A percentile compares a stretch with the other conserved stretches of the same genome.
Evolutionary conservation across 1,284 basidiomycete genomes (phyloP).

Genomic region (Cryptococcus sp.): DNA sequence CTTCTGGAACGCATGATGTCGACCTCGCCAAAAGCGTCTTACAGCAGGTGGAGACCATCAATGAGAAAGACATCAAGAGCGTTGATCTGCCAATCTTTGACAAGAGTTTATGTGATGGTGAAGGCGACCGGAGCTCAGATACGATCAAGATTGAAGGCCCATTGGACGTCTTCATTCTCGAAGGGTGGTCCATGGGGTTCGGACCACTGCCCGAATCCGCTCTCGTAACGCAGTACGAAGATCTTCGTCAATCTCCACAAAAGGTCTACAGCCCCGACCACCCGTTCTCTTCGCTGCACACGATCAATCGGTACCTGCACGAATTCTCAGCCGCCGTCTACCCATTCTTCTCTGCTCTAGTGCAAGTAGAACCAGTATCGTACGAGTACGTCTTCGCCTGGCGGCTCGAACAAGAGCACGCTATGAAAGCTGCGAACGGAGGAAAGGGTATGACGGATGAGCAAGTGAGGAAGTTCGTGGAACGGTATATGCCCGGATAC

Average conservation of each 20-base stretch:
- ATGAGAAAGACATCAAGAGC: slow-evolving; percentile 13
- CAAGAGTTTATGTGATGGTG: slow-evolving; percentile 74
- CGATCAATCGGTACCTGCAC: slow-evolving; percentile 36
- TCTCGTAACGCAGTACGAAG: slow-evolving; percentile 52
- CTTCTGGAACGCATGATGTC: slow-evolving; percentile 49
- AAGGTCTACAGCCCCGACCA: slow-evolving; percentile 35
- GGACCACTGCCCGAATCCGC: slow-evolving; percentile 28
- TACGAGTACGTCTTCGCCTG: slow-evolving; percentile 57
- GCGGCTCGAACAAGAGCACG: slow-evolving; percentile 81
- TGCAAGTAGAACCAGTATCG: slow-evolving; percentile 38
- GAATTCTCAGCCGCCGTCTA: slow-evolving; percentile 32
- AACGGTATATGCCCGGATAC: slow-evolving; percentile 47
- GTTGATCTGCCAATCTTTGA: slow-evolving; percentile 79
- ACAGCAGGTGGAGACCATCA: slow-evolving; percentile 20
- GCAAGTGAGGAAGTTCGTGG: slow-evolving; percentile 67
- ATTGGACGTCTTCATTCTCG: slow-evolving; percentile 79
- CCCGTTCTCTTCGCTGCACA: slow-evolving; percentile 22
- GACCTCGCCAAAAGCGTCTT: slow-evolving; percentile 21
- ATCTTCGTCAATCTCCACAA: slow-evolving; percentile 14
- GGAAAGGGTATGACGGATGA: slow-evolving; percentile 83
- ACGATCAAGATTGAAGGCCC: slow-evolving; percentile 50
- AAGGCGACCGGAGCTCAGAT: slow-evolving; percentile 73
- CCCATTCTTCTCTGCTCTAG: slow-evolving; percentile 30
- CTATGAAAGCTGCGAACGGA: slow-evolving; percentile 79
- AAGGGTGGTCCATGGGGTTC: slow-evolving; percentile 59